Evolutionary conservation across 768 basidiomycete species (phyloP), one percentile per base, ranked within the genome.

Genomic region (Hortiboletus flavorubellus): DNA sequence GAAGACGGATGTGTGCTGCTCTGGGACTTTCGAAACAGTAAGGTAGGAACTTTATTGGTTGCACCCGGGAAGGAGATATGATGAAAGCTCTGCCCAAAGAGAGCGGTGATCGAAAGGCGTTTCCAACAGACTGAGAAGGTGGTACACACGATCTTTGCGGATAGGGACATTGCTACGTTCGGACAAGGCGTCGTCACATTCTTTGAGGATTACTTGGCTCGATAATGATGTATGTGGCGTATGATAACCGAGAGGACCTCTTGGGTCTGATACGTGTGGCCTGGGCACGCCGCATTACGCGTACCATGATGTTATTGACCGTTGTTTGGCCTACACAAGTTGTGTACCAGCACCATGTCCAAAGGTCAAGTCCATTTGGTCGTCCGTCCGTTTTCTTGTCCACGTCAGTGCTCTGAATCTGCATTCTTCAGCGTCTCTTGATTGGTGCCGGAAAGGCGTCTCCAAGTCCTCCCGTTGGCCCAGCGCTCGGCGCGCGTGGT

Each of bases 401-500:
- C 42, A 37, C 49, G 37, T 46, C 42, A 29, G 46, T 39, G 35
- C 41, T 15, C 61, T 60, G 48, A 67, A 62, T 62, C 55, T 48
- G 39, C 39, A 50, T 51, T 46, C 34, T 38, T 49, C 43, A 91
- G 91, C 89, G 92, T 59, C 76, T 98, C 54, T 80, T 96, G 48
- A 84, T 98, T 56, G 84, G 86, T 48, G 96, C 96, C 42, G 94
- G 93, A 42, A 98, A 98, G 69, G 96, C 96, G 35, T 88, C 95
- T 29, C 95, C 96, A 16, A 90, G 92, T 38, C 96, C 96, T 53
- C 96, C 96, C 9, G 89, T 99, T 49, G 96, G 96, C 66, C 96
- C 96, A 51, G 96, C 95, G 33, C 83, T 99, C 50, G 97, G 97
- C 76, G 96, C 97, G 60, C 86, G 93, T 67, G 97, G 97, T 64